A percentile compares a stretch with the other conserved stretches of the same genome.
These are phyloP conservation scores for Neurospora pannonica DNA, from an alignment of 495 filamentous ascomycete species.

Conservation along the genomic window DNA sequence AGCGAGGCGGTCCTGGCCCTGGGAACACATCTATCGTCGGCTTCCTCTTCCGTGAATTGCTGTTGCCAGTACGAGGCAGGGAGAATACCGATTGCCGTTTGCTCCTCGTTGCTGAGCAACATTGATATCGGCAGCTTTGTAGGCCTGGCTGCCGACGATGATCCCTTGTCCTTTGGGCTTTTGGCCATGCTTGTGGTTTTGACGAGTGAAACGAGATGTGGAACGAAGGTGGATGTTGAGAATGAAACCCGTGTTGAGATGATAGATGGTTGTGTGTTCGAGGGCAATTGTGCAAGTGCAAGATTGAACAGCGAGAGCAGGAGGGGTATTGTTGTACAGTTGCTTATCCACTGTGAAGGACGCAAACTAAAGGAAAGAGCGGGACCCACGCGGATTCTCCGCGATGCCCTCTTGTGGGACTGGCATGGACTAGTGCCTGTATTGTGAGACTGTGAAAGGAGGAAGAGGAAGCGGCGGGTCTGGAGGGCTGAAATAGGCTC, in stretches of 20 bases:
- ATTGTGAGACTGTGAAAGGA: neutral
- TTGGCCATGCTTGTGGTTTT: neutral
- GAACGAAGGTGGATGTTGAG: neutral
- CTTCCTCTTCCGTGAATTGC: neutral
- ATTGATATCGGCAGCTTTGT: neutral
- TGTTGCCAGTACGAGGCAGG: neutral
- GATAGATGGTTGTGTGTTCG: neutral
- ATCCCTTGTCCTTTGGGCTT: neutral
- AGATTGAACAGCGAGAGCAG: neutral
- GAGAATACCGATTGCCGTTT: neutral
- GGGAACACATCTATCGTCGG: neutral
- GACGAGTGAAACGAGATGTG: neutral
- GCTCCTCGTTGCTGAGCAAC: neutral
- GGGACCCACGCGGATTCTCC: neutral
- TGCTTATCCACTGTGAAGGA: neutral
- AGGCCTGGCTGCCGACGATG: neutral
- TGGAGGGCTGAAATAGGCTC: neutral
- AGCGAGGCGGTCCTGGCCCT: slow-evolving; percentile 32
- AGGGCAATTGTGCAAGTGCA: neutral
- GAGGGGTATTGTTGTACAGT: neutral
- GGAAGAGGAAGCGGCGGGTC: neutral
- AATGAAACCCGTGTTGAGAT: neutral
- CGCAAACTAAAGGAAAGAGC: neutral
- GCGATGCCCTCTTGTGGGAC: neutral
- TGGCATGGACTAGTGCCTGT: neutral